Percentiles rank a stretch among this genome's conserved stretches.
Conservation (phyloP, 768 basidiomycete species). For the Trichaptum fuscoviolaceum region DNA sequence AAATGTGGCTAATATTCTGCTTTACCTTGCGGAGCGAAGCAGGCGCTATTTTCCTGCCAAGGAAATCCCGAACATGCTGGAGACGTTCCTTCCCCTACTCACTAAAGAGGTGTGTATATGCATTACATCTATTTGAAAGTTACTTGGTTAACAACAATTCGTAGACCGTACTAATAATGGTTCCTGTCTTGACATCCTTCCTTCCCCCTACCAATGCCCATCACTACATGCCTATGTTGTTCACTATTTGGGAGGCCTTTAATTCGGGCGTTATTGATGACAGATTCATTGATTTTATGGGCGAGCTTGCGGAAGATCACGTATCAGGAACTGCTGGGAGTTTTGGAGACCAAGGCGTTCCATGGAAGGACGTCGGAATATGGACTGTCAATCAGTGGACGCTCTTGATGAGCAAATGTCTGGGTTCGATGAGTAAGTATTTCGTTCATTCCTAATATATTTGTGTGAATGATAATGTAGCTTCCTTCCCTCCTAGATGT, state of each 20-base stretch:
- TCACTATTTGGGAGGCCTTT: slow-evolving; percentile 75
- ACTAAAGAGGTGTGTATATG: slow-evolving; percentile 57
- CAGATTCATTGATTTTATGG: slow-evolving; percentile 65
- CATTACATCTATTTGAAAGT: slow-evolving; percentile 6
- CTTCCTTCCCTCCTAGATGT: slow-evolving; percentile 40
- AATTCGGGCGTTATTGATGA: slow-evolving; percentile 73
- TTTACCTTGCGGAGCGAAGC: slow-evolving; percentile 70
- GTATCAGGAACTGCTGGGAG: slow-evolving; percentile 50
- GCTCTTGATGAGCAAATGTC: slow-evolving; percentile 73
- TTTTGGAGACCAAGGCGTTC: slow-evolving; percentile 47
- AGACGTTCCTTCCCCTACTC: slow-evolving; percentile 62
- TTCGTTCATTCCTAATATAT: slow-evolving; percentile 6
- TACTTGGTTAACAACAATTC: not conserved
- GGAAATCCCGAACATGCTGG: slow-evolving; percentile 68
- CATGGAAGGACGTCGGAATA: slow-evolving; percentile 84
- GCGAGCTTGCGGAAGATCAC: slow-evolving; percentile 67
- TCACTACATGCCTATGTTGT: slow-evolving; percentile 65
- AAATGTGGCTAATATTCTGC: slow-evolving; percentile 63
- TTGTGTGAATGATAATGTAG: slow-evolving; percentile 5
- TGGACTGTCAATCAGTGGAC: slow-evolving; percentile 84
- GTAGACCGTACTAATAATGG: slow-evolving; percentile 64
- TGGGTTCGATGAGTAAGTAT: slow-evolving; percentile 69
- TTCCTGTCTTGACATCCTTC: slow-evolving; percentile 74
- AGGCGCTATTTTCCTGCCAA: slow-evolving; percentile 60
- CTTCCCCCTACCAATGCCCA: slow-evolving; percentile 62